Evolutionary conservation across 2,329 filamentous ascomycete genomes (phyloP).

Genomic region (Pestalotiopsis sp.): DNA sequence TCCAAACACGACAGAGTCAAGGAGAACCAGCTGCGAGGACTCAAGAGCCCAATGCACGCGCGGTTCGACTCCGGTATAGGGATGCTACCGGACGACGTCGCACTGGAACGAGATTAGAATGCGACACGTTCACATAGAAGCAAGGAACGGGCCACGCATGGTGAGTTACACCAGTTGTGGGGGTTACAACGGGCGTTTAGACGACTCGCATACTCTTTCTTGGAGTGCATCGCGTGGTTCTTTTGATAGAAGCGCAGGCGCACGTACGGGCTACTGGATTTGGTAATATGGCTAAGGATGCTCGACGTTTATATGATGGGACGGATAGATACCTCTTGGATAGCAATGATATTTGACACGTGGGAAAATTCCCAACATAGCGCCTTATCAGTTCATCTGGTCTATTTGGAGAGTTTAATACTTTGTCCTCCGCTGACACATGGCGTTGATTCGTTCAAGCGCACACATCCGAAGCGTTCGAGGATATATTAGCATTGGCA

Average conservation of each 20-base stretch:
- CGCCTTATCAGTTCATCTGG: neutral
- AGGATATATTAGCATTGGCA: neutral
- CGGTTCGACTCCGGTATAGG: conserved; percentile 30
- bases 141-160: neutral
- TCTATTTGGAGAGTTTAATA: neutral
- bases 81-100: conserved; percentile 8
- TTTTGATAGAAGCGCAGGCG: neutral
- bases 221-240: neutral
- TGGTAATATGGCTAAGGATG: no score
- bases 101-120: neutral
- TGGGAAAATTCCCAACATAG: neutral
- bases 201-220: neutral
- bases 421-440: neutral
- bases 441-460: neutral
- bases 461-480: neutral
- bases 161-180: neutral
- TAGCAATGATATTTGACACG: neutral
- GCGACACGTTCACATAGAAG: neutral
- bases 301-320: neutral
- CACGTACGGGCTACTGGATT: neutral
- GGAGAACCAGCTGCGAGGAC: conserved; percentile 16
- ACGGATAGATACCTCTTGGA: neutral
- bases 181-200: conserved; percentile 4
- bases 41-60: conserved; percentile 26
- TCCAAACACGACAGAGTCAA: conserved; percentile 23